Evolutionary conservation across 768 basidiomycete species (phyloP), one percentile per base, ranked within the genome.

Genomic region (Pholiota molesta): DNA sequence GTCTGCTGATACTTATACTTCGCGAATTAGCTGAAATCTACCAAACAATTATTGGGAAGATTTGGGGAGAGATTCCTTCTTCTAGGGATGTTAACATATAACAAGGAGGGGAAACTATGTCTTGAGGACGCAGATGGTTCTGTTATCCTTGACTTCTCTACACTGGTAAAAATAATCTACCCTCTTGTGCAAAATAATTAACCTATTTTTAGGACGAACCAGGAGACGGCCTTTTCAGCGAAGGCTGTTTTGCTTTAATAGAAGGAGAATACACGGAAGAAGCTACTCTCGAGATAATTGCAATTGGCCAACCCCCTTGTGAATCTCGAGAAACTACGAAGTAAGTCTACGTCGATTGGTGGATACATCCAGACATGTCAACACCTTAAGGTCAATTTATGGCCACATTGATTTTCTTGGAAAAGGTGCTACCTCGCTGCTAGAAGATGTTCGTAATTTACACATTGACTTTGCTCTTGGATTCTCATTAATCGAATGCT

Each of bases 181-280:
- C n/a, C n/a, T 31, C 1, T 23, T 37, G 21, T 10, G 11, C 55
- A 26, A 21, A 37, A 52, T 5, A 35, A 21, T 31, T 31, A 31
- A 55, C 37, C 23, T 40, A 45, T 57, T 23, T 31, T 49, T 16
- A 89, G 86, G 87, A 96, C 73, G 91, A 92, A 62, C 96, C 97
- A 17, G 94, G 95, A 42, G 95, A 97, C 70, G 97, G 97, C 1
- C 73, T 99, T 6, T 99, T 97, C 70, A 97, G 95, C 0, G 97
- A 99, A 74, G 97, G 97, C 0, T 95, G 90, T 61, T 92, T 98
- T 73, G 94, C 95, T 0, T 83, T 99, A 16, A 88, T 98, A 0
- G 97, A 99, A 77, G 97, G 97, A 21, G 93, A 95, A 69, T 99
- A 98, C 71, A 98, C 93, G 0, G 90, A 96, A 62, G 95, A 99